phyloP scores from a whole-genome alignment of 164 flowering plant species.

The Echeveria elegans region DNA sequence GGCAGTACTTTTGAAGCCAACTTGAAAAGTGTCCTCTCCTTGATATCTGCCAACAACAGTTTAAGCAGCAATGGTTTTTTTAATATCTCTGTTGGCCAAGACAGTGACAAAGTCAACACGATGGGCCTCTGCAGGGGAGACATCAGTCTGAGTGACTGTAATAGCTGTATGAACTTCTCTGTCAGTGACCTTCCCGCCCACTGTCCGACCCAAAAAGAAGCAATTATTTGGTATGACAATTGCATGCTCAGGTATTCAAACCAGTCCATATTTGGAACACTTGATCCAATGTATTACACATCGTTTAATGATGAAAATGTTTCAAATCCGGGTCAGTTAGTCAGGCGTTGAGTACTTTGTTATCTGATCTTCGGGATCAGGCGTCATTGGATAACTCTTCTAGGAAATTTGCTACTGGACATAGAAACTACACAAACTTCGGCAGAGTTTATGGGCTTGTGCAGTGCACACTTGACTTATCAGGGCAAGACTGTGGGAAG shows the following conservation, averaged over 20 bases:
- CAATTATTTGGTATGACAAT: conserved; percentile 3
- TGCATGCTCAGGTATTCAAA: conserved; percentile 5
- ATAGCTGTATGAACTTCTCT: conserved; percentile 11
- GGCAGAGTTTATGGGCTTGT: conserved; percentile 9
- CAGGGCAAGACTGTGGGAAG: conserved; percentile 5
- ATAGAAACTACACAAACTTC: conserved; percentile 2
- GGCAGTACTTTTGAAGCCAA: background rate
- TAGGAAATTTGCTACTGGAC: background rate
- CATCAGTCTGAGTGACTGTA: conserved; percentile 13
- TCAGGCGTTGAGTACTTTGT: background rate
- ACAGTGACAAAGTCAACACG: conserved; percentile 19
- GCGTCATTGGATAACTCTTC: background rate
- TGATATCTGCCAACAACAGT: conserved; percentile 10
- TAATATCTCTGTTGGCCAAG: conserved; percentile 21
- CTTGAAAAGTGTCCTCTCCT: background rate
- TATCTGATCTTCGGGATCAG: background rate
- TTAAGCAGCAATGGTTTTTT: conserved; percentile 18
- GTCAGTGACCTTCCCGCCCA: background rate
- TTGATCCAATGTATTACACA: background rate
- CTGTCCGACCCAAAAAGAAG: background rate
- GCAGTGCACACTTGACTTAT: conserved; percentile 13
- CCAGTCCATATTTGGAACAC: background rate
- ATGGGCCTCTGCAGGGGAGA: conserved; percentile 30
- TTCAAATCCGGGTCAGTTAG: background rate
- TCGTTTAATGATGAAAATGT: background rate